These are phyloP conservation scores for Acanthamoeba polyphaga DNA, from an alignment of 208 protist genomes.

Conservation along the genomic window DNA sequence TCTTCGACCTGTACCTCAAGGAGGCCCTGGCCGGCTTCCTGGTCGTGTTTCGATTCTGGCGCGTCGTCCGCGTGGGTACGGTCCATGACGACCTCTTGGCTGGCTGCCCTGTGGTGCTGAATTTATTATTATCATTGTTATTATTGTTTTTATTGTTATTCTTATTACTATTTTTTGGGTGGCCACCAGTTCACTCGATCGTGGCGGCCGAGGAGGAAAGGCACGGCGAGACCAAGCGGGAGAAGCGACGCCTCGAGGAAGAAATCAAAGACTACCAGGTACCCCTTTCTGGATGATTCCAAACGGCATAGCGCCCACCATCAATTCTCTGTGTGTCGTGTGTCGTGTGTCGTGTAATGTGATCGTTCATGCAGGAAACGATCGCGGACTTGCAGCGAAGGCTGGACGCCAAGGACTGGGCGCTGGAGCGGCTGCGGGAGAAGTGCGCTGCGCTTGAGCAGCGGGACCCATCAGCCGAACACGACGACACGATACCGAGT, in stretches of 20 bases:
- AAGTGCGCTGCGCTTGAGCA: neutral
- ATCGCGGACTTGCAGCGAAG: neutral
- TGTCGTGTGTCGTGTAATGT: neutral
- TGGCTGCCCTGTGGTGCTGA: no score
- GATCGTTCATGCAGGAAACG: neutral
- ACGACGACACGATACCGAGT: no score
- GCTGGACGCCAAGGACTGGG: neutral
- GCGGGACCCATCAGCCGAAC: no score
- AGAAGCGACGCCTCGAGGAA: neutral
- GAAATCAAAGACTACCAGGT: neutral
- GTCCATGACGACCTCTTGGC: neutral
- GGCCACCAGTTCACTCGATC: neutral
- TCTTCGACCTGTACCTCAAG: conserved; percentile 26
- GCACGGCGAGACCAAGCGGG: neutral
- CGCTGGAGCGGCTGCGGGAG: neutral
- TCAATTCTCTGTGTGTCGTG: neutral
- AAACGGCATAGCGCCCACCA: neutral
- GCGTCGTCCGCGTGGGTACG: neutral
- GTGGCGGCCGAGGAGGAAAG: neutral
- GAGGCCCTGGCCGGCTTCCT: conserved; percentile 1
- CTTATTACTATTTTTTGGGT: no score
- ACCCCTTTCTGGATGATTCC: no score
- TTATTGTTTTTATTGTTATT: no score
- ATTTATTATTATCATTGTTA: no score
- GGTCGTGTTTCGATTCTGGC: conserved; percentile 9